phyloP scores from a whole-genome alignment of 2,329 filamentous ascomycete species.

The Calonectria multiphialidica region DNA sequence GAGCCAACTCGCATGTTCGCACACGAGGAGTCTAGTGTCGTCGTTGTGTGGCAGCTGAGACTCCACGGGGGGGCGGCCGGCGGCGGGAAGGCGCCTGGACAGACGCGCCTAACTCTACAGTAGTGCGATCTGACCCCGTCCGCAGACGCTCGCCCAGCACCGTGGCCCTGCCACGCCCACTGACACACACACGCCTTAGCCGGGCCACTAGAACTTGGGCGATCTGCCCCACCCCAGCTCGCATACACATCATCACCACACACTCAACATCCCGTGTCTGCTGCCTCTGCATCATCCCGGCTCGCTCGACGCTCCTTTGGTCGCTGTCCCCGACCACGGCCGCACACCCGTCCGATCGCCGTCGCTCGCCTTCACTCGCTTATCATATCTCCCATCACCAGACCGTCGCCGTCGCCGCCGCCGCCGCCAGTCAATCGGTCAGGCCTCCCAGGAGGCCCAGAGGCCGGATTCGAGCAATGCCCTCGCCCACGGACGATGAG shows the following conservation, averaged over 20 bases:
- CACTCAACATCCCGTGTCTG: conserved; percentile 10
- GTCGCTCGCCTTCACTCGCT: not conserved
- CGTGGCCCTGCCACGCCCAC: not conserved
- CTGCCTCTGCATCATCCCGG: conserved; percentile 6
- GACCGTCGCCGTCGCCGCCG: not conserved
- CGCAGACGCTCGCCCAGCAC: conserved; percentile 11
- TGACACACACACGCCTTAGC: not conserved
- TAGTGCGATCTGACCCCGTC: conserved; percentile 17
- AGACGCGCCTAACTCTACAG: conserved; percentile 8
- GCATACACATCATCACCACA: conserved; percentile 20
- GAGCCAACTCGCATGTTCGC: conserved; percentile 8
- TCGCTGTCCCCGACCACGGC: conserved; percentile 16
- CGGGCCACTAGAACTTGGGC: conserved; percentile 5
- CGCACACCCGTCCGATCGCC: not conserved
- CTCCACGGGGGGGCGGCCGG: conserved; percentile 7
- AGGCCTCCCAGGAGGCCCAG: conserved; percentile 4
- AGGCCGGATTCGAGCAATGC: conserved; percentile 44
- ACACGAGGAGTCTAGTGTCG: conserved; percentile 2
- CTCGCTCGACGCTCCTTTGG: conserved; percentile 11
- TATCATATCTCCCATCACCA: not conserved
- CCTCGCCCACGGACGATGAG: conserved; percentile 54
- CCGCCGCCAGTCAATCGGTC: not conserved
- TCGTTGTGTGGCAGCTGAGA: conserved; percentile 9
- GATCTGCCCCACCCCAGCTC: conserved; percentile 15
- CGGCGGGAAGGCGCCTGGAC: conserved; percentile 20